Conservation (phyloP, 495 filamentous ascomycete species). For the Thozetella sp. region DNA sequence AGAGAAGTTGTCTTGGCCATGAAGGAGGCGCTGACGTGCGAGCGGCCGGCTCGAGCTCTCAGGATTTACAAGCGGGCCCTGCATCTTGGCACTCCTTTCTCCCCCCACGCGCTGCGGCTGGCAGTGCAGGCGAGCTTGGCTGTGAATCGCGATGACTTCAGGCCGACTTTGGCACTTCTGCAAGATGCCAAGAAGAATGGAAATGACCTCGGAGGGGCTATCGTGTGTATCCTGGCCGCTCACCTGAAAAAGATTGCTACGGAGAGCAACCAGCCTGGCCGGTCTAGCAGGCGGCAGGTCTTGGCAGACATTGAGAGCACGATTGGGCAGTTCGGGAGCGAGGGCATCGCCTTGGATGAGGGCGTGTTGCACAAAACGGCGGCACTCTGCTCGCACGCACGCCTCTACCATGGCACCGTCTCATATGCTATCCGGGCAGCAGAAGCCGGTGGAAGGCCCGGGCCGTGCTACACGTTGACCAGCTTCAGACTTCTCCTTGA, state of each 20-base stretch:
- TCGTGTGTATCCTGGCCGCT: slow-evolving; percentile 26
- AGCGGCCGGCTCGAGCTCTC: slow-evolving; percentile 20
- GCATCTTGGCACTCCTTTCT: slow-evolving; percentile 27
- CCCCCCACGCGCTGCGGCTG: slow-evolving; percentile 28
- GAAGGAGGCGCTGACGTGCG: slow-evolving; percentile 26
- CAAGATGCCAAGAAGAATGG: slow-evolving; percentile 27
- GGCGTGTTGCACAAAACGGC: slow-evolving; percentile 38
- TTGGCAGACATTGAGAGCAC: slow-evolving; percentile 11
- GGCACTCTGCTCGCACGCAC: slow-evolving; percentile 22
- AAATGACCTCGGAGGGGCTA: slow-evolving; percentile 27
- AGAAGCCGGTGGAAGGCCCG: slow-evolving; percentile 14
- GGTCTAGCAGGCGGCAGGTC: not conserved
- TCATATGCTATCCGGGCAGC: slow-evolving; percentile 31
- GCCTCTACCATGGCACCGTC: slow-evolving; percentile 31
- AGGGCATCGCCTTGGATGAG: slow-evolving; percentile 23
- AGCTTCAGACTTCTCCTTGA: slow-evolving; percentile 40
- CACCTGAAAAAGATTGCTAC: slow-evolving; percentile 19
- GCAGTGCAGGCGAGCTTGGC: slow-evolving; percentile 40
- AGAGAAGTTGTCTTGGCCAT: slow-evolving; percentile 34
- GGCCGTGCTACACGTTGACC: slow-evolving; percentile 30
- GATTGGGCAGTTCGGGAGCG: slow-evolving; percentile 21
- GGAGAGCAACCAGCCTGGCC: not conserved
- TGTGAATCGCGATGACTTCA: slow-evolving; percentile 8
- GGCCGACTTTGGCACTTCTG: slow-evolving; percentile 30
- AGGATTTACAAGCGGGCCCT: slow-evolving; percentile 34